phyloP scores from a whole-genome alignment of 805 yeast species.

The Teunomyces lycoperdinae region DNA sequence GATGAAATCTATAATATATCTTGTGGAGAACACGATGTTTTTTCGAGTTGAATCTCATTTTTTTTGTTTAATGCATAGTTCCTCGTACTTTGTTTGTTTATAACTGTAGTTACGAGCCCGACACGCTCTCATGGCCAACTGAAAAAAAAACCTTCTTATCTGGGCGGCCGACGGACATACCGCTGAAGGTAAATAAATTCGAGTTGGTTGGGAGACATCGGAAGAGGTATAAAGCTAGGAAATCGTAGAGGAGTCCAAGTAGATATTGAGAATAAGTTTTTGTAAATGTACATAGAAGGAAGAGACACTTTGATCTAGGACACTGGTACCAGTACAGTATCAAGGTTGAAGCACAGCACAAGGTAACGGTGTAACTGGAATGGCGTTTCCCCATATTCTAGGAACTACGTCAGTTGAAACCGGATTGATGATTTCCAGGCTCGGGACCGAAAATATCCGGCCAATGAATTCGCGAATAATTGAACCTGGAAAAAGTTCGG shows the following conservation, averaged over 20 bases:
- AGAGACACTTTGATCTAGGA: too few species aligned
- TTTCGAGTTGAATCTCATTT: too few species aligned
- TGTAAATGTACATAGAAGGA: too few species aligned
- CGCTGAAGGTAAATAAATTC: background rate
- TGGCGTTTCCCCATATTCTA: background rate
- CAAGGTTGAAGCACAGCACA: background rate
- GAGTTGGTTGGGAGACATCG: background rate
- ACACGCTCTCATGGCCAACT: background rate
- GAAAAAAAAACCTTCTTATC: background rate
- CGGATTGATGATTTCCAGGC: constrained; percentile 7
- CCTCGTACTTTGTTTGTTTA: background rate
- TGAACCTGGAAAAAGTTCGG: constrained; percentile 17
- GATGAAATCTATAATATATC: too few species aligned
- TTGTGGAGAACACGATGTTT: too few species aligned
- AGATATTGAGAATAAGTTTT: too few species aligned
- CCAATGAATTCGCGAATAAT: constrained; percentile 17
- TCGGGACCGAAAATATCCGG: constrained; percentile 20
- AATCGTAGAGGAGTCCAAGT: too few species aligned
- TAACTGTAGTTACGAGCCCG: background rate
- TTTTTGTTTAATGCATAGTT: background rate
- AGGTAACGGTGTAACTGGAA: background rate
- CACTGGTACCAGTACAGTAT: too few species aligned
- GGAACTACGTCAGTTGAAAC: background rate
- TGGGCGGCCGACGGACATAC: background rate
- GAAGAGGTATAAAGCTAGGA: background rate